Evolutionary conservation across 768 basidiomycete genomes (phyloP), one percentile per base, ranked within the genome.

Genomic region (Suillus plorans): DNA sequence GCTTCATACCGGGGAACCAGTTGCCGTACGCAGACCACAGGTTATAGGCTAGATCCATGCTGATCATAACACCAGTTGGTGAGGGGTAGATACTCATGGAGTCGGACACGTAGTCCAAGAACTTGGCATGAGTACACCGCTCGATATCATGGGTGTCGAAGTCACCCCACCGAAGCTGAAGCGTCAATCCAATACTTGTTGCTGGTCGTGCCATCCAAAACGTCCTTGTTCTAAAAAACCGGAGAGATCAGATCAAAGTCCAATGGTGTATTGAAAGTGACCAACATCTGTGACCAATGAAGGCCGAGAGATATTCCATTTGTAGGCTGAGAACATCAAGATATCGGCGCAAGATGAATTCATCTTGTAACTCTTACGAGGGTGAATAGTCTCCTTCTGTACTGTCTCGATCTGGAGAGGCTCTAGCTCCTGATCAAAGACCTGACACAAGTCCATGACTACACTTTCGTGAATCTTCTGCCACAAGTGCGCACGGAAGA

Each of bases 61-160:
- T 95, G 70, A 99, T 96, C 88, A 99, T 93, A 64, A 98, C 90
- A 81, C 97, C 97, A 56, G 97, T 98, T 4, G 97, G 97, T 41
- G 97, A 98, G 5, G 97, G 97, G 78, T 99, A 99, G 71, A 99
- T 98, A 73, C 95, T 96, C 93, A 97, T 97, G 3, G 93, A 95
- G 76, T 97, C 95, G 9, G 93, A 95, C 60, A 94, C 92, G 74
- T 99, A 99, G 77, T 99, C 97, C 82, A 99, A 99, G 86, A 98
- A 99, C 79, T 99, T 99, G 67, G 97, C 95, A 66, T 97, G 92
- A 10, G 97, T 96, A 78, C 99, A 99, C 28, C 97, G 89, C 76
- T 99, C 97, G 64, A 99, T 97, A 75, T 99, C 97, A 77, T 99
- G 97, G 6, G 94, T 95, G 75, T 99, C 97, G 72, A 98, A 99